Evolutionary conservation across 306 rosid genomes (phyloP), one percentile per base, ranked within the genome.

Genomic region (Spatholobus suberectus): DNA sequence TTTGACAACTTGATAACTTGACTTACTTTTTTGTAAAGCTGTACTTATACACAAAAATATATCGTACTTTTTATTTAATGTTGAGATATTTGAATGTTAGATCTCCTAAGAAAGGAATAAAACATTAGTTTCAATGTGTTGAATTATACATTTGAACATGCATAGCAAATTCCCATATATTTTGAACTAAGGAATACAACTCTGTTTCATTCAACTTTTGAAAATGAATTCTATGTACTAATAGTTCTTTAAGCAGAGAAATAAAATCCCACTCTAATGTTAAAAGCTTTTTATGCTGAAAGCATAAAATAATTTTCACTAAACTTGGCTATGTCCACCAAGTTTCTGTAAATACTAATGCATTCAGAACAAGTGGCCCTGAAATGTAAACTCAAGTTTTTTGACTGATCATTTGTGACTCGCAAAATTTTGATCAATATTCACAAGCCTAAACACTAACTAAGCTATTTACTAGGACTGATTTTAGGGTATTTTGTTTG

Each of bases 211-310:
- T 29, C 6, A 10, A 23, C 43, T 52, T 18, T n/a, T 79, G 1
- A 59, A 71, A 14, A 59, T 61, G 79, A 35, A 72, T 21, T 44
- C 27, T 77, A 46, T 35, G 18, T 49, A 8, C 82, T 13, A 21
- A 47, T 47, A 40, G 37, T 78, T 63, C 37, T 63, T 44, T 77
- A 46, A 27, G 82, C 26, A 61, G 59, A 76, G 46, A 41, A 76
- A 61, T 59, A 24, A 76, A 76, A 26, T 41, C 58, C n/a, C n/a
- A 13, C 72, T 9, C 2, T 40, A 38, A n/a, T 37, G 54, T 17
- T 40, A 37, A 47, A 20, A 58, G 40, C 23, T 73, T 62, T 46
- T n/a, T n/a, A 23, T 72, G 27, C 73, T 21, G 5, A 8, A 72
- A 34, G 52, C 51, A 46, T 47, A 54, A 46, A 61, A 71, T 72